Evolutionary conservation across 768 basidiomycete genomes (phyloP).

Genomic region (Phlebiopsis flavidoalba): DNA sequence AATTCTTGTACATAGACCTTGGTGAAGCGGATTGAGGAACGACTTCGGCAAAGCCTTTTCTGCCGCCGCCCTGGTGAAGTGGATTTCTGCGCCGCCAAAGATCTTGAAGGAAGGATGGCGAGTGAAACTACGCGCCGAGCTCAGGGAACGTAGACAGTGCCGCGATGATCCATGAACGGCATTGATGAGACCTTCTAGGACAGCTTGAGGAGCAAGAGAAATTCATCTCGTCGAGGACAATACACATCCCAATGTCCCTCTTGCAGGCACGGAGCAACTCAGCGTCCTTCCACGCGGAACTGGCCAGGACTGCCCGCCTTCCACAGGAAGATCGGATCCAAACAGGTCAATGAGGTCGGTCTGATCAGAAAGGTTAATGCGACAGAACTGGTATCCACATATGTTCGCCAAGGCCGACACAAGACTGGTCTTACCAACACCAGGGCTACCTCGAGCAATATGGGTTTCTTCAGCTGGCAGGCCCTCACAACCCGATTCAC

Average conservation of each 20-base stretch:
- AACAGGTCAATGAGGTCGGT: slow-evolving; percentile 96
- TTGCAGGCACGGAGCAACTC: slow-evolving; percentile 92
- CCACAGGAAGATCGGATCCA: slow-evolving; percentile 92
- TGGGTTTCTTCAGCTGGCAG: slow-evolving; percentile 85
- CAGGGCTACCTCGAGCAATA: slow-evolving; percentile 94
- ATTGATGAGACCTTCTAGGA: slow-evolving; percentile 96
- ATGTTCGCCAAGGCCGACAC: slow-evolving; percentile 81
- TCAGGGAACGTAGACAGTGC: slow-evolving; percentile 94
- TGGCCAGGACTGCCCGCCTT: slow-evolving; percentile 87
- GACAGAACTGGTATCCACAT: slow-evolving; percentile 72
- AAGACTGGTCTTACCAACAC: slow-evolving; percentile 96
- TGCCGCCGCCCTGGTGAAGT: slow-evolving; percentile 89
- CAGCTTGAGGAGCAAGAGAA: slow-evolving; percentile 93
- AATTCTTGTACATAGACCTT: slow-evolving; percentile 93
- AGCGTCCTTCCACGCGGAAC: slow-evolving; percentile 96
- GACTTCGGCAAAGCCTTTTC: slow-evolving; percentile 97
- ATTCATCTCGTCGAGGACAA: slow-evolving; percentile 99
- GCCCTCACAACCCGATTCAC: slow-evolving; percentile 86
- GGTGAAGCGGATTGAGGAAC: slow-evolving; percentile 97
- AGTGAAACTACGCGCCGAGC: slow-evolving; percentile 79
- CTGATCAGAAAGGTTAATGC: slow-evolving; percentile 97
- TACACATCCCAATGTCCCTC: slow-evolving; percentile 97
- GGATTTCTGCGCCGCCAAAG: slow-evolving; percentile 98
- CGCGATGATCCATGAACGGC: slow-evolving; percentile 94
- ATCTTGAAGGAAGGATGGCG: slow-evolving; percentile 93